Percentiles rank a stretch among this genome's conserved stretches.
Conservation (phyloP, 495 filamentous ascomycete species). For the Daldinia childiae region DNA sequence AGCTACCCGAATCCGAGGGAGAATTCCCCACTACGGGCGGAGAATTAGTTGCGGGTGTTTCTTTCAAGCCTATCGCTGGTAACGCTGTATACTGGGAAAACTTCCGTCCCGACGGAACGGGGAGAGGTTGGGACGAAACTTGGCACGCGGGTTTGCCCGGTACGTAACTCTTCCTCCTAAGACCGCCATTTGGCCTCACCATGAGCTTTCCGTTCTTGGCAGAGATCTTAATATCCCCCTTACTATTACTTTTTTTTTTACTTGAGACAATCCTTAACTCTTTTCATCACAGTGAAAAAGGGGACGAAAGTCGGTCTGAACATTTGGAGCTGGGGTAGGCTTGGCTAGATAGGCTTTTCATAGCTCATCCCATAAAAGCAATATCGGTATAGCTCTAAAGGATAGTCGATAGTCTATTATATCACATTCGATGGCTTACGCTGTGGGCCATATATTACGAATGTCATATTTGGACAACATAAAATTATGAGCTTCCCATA, state of each 20-base stretch:
- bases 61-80: conserved; percentile 54
- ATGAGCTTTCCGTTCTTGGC: background rate
- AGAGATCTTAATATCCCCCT: background rate
- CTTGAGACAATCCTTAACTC: conserved; percentile 4
- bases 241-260: background rate
- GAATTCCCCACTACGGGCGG: conserved; percentile 7
- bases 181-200: background rate
- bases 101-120: conserved; percentile 56
- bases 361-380: background rate
- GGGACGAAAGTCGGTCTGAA: conserved; percentile 59
- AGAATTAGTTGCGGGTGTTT: conserved; percentile 39
- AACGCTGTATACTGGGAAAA: conserved; percentile 64
- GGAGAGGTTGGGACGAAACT: conserved; percentile 56
- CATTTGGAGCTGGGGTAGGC: conserved; percentile 57
- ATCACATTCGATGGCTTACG: background rate
- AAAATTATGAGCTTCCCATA: background rate
- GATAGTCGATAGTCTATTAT: background rate
- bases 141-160: conserved; percentile 59
- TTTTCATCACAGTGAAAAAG: conserved; percentile 43
- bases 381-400: conserved; percentile 1
- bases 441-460: background rate
- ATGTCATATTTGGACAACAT: background rate
- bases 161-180: conserved; percentile 11
- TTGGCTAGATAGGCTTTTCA: conserved; percentile 21
- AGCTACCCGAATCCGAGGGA: conserved; percentile 1